phyloP scores from a whole-genome alignment of 1,139 yeast species.

The Saccharomyces hybrid region DNA sequence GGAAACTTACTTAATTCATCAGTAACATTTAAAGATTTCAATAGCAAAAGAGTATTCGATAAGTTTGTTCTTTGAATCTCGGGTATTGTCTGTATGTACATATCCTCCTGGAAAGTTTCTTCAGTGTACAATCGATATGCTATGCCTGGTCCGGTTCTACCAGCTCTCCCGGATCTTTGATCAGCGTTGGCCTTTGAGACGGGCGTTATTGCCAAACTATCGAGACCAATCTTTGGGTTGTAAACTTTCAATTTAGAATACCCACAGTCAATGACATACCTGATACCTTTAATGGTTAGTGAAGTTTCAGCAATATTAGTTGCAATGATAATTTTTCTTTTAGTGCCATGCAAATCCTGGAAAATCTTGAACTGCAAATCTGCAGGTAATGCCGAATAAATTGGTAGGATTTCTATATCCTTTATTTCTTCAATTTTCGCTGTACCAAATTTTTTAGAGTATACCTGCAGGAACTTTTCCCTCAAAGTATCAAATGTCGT shows the following conservation, averaged over 20 bases:
- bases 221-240: constrained; percentile 82
- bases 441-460: constrained; percentile 28
- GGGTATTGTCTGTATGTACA: constrained; percentile 82
- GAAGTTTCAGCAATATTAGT: constrained; percentile 97
- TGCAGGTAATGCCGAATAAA: constrained; percentile 83
- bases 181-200: constrained; percentile 84
- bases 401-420: constrained; percentile 53
- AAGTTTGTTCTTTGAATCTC: constrained; percentile 89
- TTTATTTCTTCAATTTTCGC: constrained; percentile 26
- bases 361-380: constrained; percentile 81
- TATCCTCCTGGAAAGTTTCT: constrained; percentile 53
- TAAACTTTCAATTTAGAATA: constrained; percentile 77
- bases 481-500: constrained; percentile 62
- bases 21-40: constrained; percentile 63
- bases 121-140: constrained; percentile 82
- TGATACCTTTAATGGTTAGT: constrained; percentile 82
- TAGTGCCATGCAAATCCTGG: constrained; percentile 43
- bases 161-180: constrained; percentile 94
- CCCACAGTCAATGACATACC: constrained; percentile 83
- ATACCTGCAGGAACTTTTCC: constrained; percentile 49
- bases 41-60: constrained; percentile 62
- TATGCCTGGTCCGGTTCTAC: constrained; percentile 84
- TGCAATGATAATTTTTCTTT: constrained; percentile 81
- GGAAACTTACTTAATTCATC: constrained; percentile 57
- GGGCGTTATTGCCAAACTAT: constrained; percentile 76